Evolutionary conservation across 1,139 yeast genomes (phyloP), one percentile per base, ranked within the genome.

Genomic region (Yamadazyma dendronema): DNA sequence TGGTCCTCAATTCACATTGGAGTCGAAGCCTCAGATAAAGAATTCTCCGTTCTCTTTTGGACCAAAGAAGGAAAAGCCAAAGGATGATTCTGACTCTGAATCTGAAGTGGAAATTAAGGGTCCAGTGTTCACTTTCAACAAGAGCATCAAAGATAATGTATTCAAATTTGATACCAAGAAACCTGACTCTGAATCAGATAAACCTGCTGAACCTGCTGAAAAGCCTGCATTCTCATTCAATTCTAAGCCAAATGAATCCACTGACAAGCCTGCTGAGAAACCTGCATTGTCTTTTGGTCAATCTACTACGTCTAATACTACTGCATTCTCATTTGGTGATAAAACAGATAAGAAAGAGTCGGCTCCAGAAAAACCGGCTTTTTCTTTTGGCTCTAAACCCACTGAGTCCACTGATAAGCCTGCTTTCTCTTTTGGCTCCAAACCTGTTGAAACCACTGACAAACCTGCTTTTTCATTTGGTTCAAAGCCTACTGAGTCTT

Each of bases 1-100:
- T 52, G 94, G 94, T 0, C 94, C 94, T 10, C 58, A 61, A 31
- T 84, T 84, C 56, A 73, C 78, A 2, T 49, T 84, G 34, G 54
- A 57, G 6, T 48, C 67, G 10, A 71, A 74, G 34, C 86, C 88
- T 30, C 74, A 76, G 1, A 66, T 77, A 2, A 74, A 74, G 34
- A 71, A 71, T 36, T 72, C 84, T 1, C 82, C 81, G 1, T 84
- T 86, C 53, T 61, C 80, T 9, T 79, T 70, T 40, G 67, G 69
- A 7, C 70, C 76, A 16, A 77, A 71, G 40, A 67, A 69, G 19
- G 59, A 48, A 22, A 54, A 61, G 28, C 62, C 63, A 35, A 66
- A 61, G 35, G 61, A 53, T 30, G 53, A 49, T 2, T 57, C 57
- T 16, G 66, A 63, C 38, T 57, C 68, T 2, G 79, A 69, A 33